Evolutionary conservation across 2,329 filamentous ascomycete genomes (phyloP), one percentile per base, ranked within the genome.

Genomic region (Sarocladium brachiariae): DNA sequence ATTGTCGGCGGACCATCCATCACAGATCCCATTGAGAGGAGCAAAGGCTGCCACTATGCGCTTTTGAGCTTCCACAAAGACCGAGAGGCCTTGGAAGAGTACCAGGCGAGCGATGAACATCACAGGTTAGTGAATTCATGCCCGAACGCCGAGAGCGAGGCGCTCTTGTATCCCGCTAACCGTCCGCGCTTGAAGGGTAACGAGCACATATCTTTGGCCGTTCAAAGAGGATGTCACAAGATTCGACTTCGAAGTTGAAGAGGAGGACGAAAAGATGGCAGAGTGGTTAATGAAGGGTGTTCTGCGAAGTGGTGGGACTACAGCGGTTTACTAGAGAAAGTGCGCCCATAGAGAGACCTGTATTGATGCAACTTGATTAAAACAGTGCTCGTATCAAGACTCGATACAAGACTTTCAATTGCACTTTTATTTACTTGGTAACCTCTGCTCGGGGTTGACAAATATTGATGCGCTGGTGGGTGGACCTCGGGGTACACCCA

Each of bases 231-330:
- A 79, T 51, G 60, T 80, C 1, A 67, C 68, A 14, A 64, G 76
- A 16, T 80, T 78, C 56, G 77, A 80, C 55, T 79, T 80, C 54
- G 75, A 80, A 50, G 70, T 76, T 19, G 67, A 69, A n/a, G 25
- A 47, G 43, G 43, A 19, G 33, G 43, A 41, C 53, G 38, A 31
- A 10, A 16, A 16, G 10, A 47, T 47, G 43, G 43, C 25, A 33
- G n/a, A 47, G 24, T 47, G 43, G 43, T 21, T 47, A 4, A 31
- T 47, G 43, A 47, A 47, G 4, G 43, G 43, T 5, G n/a, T 47
- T 4, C 9, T 47, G 43, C 27, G n/a, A 14, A 31, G 25, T 14
- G 43, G 39, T 14, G n/a, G 21, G n/a, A n/a, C n/a, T n/a, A n/a
- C n/a, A n/a, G n/a, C n/a, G n/a, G n/a, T n/a, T n/a, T n/a, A n/a